Conservation (phyloP, 805 yeast genomes). For the Candida pini region DNA sequence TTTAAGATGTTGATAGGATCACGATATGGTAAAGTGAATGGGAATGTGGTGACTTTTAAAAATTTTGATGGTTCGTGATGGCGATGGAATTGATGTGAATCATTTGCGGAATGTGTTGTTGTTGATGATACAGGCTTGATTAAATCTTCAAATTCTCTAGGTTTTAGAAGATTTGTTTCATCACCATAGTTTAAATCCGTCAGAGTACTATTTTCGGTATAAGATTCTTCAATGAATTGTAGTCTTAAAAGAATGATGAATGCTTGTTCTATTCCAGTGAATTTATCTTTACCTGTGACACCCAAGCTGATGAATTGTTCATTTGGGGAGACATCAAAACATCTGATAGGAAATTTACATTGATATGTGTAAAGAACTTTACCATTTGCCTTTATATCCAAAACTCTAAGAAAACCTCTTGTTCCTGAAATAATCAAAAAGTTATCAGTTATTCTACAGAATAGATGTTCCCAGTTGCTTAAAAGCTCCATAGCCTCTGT, state of each 20-base stretch:
- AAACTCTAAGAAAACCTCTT: slow-evolving; percentile 62
- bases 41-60: slow-evolving; percentile 22
- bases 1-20: slow-evolving; percentile 76
- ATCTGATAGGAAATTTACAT: slow-evolving; percentile 71
- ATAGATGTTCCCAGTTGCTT: slow-evolving; percentile 52
- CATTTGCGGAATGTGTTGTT: slow-evolving; percentile 5
- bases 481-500: slow-evolving; percentile 31
- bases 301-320: slow-evolving; percentile 72
- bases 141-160: slow-evolving; percentile 12
- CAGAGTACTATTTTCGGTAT: neutral
- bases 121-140: slow-evolving; percentile 11
- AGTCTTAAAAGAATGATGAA: slow-evolving; percentile 51
- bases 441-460: slow-evolving; percentile 53
- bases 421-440: slow-evolving; percentile 67
- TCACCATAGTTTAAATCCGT: neutral
- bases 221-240: slow-evolving; percentile 12
- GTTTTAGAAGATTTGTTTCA: slow-evolving; percentile 3
- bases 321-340: slow-evolving; percentile 63
- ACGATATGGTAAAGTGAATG: slow-evolving; percentile 71
- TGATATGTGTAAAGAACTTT: slow-evolving; percentile 61
- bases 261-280: slow-evolving; percentile 68
- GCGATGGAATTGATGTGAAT: neutral
- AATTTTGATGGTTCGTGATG: neutral
- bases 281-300: slow-evolving; percentile 71
- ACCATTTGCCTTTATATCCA: slow-evolving; percentile 53